Evolutionary conservation across 1,284 basidiomycete genomes (phyloP), one percentile per base, ranked within the genome.

Genomic region (Irpex sp.): DNA sequence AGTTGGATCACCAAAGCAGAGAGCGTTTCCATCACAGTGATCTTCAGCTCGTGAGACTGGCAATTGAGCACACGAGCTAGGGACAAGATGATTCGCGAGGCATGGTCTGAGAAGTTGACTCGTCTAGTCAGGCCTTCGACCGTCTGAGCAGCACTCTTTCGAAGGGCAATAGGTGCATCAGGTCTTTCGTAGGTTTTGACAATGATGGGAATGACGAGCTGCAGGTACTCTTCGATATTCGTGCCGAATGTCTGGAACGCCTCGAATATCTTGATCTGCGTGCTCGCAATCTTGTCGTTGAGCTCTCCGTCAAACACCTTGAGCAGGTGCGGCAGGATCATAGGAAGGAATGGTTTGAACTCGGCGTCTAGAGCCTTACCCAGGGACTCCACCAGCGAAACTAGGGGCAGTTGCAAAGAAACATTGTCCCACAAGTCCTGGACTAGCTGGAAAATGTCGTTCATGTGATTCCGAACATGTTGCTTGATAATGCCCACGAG

Each of bases 41-140:
- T 85, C 37, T 94, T 85, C 56, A 99, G 80, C 65, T 99, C 97
- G 62, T 93, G 92, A 67, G 85, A 90, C 4, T 85, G 80, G n/a
- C 82, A 82, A 49, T 90, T 88, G 60, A 99, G 80, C 3, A 98
- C 92, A 55, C 97, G 87, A 47, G 96, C 91, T 13, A 99, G 82
- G 2, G 97, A 97, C 72, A 98, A 97, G 26, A 99, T 94, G 71
- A 99, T 98, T 56, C 97, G 87, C 17, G 96, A 97, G 6, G 97
- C 96, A 71, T 99, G 96, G 73, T 99, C 97, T n/a, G 94, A 96
- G 74, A 99, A 98, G 78, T 99, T 98, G 71, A 99, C 95, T 67
- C 97, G 89, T 67, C 91, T 86, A 13, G 95, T 96, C 17, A 99
- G 79, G 36, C 93, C 92, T 54, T 96, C 96, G 17, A 98, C 92